These are phyloP conservation scores for Tricholoma sp. DNA, from an alignment of 768 basidiomycete genomes.

Conservation along the genomic window DNA sequence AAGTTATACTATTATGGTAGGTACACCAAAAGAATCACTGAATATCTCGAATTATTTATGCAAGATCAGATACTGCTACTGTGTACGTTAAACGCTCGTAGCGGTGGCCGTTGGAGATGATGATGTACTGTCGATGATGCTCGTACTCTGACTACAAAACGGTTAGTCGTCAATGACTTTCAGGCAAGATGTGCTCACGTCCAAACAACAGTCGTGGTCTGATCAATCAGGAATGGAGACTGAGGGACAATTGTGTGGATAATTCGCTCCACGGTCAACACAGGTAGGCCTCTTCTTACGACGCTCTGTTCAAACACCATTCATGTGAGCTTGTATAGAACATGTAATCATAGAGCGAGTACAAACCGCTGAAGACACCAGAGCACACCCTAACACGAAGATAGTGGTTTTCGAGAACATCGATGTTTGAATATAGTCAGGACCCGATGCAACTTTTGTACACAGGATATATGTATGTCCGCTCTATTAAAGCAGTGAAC, in stretches of 20 bases:
- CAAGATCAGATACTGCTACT: no score
- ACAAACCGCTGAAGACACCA: neutral
- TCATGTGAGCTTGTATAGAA: neutral
- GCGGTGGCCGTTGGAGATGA: neutral
- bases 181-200: slow-evolving; percentile 15
- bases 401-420: neutral
- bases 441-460: neutral
- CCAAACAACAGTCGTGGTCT: slow-evolving; percentile 18
- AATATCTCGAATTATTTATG: no score
- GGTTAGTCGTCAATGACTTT: neutral
- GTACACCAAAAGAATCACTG: no score
- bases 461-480: neutral
- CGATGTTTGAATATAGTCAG: neutral
- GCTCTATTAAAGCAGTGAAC: neutral
- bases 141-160: slow-evolving; percentile 14
- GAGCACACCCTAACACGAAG: neutral
- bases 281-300: neutral
- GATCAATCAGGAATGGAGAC: slow-evolving; percentile 19
- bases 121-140: slow-evolving; percentile 9
- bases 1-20: no score
- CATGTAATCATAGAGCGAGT: neutral
- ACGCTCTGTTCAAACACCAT: neutral
- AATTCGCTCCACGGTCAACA: slow-evolving; percentile 16
- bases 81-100: neutral
- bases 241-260: slow-evolving; percentile 14